These are phyloP conservation scores for Suillus fuscotomentosus DNA, from an alignment of 768 basidiomycete genomes.

Conservation along the genomic window DNA sequence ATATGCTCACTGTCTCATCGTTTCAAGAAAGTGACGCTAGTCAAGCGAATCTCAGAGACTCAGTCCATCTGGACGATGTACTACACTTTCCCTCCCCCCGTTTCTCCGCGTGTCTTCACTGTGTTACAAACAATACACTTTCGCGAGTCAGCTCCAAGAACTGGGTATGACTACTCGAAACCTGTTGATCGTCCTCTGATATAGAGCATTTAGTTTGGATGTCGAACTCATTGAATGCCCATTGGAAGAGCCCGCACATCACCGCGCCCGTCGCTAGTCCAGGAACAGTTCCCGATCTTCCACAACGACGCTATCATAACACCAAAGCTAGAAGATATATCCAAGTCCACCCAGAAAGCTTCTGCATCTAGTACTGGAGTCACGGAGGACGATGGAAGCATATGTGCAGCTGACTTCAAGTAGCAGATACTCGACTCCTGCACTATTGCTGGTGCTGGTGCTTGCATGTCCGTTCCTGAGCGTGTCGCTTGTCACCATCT, in stretches of 20 bases:
- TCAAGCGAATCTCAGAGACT: slow-evolving; percentile 63
- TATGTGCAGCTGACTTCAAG: too few relatives aligned
- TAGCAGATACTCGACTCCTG: too few relatives aligned
- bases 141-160: slow-evolving; percentile 46
- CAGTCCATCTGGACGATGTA: slow-evolving; percentile 69
- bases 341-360: slow-evolving; percentile 1
- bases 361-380: slow-evolving; percentile 22
- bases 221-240: slow-evolving; percentile 65
- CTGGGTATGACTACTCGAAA: slow-evolving; percentile 46
- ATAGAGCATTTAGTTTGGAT: slow-evolving; percentile 33
- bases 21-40: slow-evolving; percentile 56
- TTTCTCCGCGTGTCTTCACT: slow-evolving; percentile 76
- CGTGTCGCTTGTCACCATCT: too few relatives aligned
- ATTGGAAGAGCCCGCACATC: slow-evolving; percentile 62
- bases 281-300: slow-evolving; percentile 51
- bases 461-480: too few relatives aligned
- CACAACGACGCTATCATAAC: slow-evolving; percentile 38
- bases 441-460: too few relatives aligned
- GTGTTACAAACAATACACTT: slow-evolving; percentile 65
- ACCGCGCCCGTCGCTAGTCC: slow-evolving; percentile 61
- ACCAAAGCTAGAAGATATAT: slow-evolving; percentile 6
- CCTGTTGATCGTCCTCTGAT: background rate
- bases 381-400: slow-evolving; percentile 19
- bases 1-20: background rate
- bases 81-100: slow-evolving; percentile 69